Percentiles rank a stretch among this genome's conserved stretches.
phyloP scores from a whole-genome alignment of 2,329 filamentous ascomycete genomes.

The Penicillium corylophilum region DNA sequence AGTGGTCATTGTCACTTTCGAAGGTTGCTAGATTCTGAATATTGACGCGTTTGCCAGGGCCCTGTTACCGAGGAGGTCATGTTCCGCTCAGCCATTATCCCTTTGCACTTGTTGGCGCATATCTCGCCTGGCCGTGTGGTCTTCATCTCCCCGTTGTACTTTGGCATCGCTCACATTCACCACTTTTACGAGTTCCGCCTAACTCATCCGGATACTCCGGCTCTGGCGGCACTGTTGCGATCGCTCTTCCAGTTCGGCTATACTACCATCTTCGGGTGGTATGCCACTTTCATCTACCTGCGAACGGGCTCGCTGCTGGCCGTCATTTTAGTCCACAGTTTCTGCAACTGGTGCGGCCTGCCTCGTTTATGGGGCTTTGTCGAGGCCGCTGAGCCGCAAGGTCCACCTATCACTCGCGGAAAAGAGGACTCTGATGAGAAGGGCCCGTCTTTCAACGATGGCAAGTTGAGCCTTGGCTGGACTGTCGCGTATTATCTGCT shows the following conservation, averaged over 20 bases:
- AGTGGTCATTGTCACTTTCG: constrained; percentile 31
- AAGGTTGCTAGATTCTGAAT: constrained; percentile 1
- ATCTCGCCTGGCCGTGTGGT: constrained; percentile 60
- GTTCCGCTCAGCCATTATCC: constrained; percentile 83
- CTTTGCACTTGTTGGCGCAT: constrained; percentile 73
- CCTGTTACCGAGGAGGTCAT: constrained; percentile 91
- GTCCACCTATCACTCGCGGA: constrained; percentile 35
- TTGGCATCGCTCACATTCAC: constrained; percentile 89
- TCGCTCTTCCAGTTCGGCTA: constrained; percentile 83
- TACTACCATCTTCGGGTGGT: constrained; percentile 90
- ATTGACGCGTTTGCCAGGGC: constrained; percentile 52
- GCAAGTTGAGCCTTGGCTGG: constrained; percentile 55
- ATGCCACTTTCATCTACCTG: constrained; percentile 84
- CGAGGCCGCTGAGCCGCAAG: constrained; percentile 49
- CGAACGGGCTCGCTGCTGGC: constrained; percentile 79
- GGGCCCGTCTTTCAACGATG: constrained; percentile 24
- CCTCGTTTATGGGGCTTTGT: constrained; percentile 82
- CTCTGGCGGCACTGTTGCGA: constrained; percentile 63
- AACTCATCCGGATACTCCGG: constrained; percentile 69
- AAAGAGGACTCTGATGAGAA: constrained; percentile 39
- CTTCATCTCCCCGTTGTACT: constrained; percentile 82
- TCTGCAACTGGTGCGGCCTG: constrained; percentile 91
- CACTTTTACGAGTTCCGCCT: constrained; percentile 94
- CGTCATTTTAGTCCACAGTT: constrained; percentile 73
- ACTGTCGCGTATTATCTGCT: constrained; percentile 77